These are phyloP conservation scores for Phyllosticta citrichinensis DNA, from an alignment of 2,329 filamentous ascomycete genomes.

Conservation along the genomic window DNA sequence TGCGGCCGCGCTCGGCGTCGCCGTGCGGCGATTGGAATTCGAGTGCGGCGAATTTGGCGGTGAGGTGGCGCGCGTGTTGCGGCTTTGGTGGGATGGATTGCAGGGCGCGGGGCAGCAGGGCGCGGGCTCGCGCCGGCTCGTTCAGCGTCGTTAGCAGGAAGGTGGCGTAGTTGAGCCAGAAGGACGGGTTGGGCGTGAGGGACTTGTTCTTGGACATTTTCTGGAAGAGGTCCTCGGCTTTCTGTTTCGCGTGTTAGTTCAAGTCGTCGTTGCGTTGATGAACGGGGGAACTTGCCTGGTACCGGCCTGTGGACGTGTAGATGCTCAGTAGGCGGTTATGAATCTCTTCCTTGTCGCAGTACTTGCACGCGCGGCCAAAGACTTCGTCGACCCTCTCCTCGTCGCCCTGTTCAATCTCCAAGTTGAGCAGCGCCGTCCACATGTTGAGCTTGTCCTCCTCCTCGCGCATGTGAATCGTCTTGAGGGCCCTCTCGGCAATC, in stretches of 20 bases:
- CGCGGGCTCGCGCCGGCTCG: slow-evolving; percentile 63
- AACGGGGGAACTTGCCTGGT: slow-evolving; percentile 50
- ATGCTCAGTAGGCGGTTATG: slow-evolving; percentile 86
- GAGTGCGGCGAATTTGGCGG: slow-evolving; percentile 79
- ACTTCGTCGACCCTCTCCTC: slow-evolving; percentile 74
- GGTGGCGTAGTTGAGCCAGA: slow-evolving; percentile 92
- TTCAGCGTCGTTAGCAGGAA: slow-evolving; percentile 72
- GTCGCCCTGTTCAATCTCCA: slow-evolving; percentile 83
- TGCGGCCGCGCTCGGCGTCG: slow-evolving; percentile 82
- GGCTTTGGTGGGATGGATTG: slow-evolving; percentile 64
- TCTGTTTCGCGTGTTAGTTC: slow-evolving; percentile 41
- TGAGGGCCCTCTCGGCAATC: slow-evolving; percentile 80
- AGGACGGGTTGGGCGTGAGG: slow-evolving; percentile 64
- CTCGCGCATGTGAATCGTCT: slow-evolving; percentile 83
- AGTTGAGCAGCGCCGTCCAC: slow-evolving; percentile 88
- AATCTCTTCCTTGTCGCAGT: slow-evolving; percentile 85
- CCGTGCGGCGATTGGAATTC: slow-evolving; percentile 80
- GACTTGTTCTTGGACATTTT: slow-evolving; percentile 73
- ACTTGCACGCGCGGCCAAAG: slow-evolving; percentile 86
- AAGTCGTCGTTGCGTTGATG: slow-evolving; percentile 7
- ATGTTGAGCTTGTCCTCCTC: slow-evolving; percentile 89
- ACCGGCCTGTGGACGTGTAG: slow-evolving; percentile 84
- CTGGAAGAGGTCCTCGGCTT: slow-evolving; percentile 83
- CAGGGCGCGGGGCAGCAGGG: slow-evolving; percentile 70
- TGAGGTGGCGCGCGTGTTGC: slow-evolving; percentile 61